phyloP scores from a whole-genome alignment of 2,329 filamentous ascomycete species.

The Coleophoma eucalyptorum region DNA sequence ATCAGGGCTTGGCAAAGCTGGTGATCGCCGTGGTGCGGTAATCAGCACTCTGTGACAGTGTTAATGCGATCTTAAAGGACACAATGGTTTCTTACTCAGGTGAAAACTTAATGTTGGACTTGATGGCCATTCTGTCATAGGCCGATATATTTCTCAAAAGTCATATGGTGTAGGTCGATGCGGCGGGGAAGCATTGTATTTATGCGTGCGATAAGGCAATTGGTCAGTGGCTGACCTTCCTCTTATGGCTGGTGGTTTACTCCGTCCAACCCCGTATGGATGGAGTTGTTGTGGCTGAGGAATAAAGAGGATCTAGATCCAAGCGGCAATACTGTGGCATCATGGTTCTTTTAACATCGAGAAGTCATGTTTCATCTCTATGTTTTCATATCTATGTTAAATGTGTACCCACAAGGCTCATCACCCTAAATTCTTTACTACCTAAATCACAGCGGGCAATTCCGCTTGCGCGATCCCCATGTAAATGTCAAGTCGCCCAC shows the following conservation, averaged over 20 bases:
- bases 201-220: neutral
- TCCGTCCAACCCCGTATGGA: no score
- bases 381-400: no score
- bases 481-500: no score
- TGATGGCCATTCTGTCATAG: neutral
- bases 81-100: neutral
- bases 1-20: conserved; percentile 60
- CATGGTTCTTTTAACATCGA: no score
- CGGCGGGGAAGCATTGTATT: neutral
- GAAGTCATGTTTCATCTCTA: no score
- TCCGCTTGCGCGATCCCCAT: no score
- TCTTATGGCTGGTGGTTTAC: neutral
- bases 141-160: neutral
- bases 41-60: conserved; percentile 46
- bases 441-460: no score
- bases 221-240: neutral
- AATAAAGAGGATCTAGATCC: no score
- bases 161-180: neutral
- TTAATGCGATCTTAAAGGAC: neutral
- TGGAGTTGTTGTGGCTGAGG: no score
- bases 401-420: no score
- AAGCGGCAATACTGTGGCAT: no score
- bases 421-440: no score
- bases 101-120: neutral
- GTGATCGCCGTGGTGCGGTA: conserved; percentile 67